These are phyloP conservation scores for Saposhnikovia divaricata DNA, from an alignment of 129 eudicot species.

Conservation along the genomic window DNA sequence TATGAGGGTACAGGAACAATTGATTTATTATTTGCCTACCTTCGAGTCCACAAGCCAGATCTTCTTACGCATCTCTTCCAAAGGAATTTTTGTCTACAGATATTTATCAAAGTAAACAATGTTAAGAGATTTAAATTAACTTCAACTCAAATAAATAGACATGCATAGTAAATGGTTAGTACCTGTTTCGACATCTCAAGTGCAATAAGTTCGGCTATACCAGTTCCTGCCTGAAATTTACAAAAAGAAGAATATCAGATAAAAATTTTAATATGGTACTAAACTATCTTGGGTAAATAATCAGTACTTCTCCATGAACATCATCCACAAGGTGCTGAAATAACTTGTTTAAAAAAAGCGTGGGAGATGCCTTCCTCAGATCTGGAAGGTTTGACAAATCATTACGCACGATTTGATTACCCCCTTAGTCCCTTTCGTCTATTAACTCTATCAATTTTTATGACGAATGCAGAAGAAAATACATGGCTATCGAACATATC, in stretches of 20 bases:
- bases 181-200: slow-evolving; percentile 94
- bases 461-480: not conserved
- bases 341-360: not conserved
- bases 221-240: slow-evolving; percentile 76
- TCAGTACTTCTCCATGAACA: not conserved
- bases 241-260: slow-evolving; percentile 6
- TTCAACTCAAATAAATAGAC: not conserved
- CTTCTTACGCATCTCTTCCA: slow-evolving; percentile 85
- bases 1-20: not conserved
- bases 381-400: not conserved
- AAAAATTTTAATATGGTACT: not conserved
- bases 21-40: slow-evolving; percentile 31
- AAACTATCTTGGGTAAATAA: not conserved
- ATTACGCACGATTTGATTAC: not conserved
- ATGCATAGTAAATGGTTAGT: not conserved
- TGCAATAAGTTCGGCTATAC: slow-evolving; percentile 90
- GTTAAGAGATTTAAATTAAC: slow-evolving; percentile 12
- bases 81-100: slow-evolving; percentile 47
- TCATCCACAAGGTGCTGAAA: not conserved
- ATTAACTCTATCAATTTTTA: not conserved
- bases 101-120: not conserved
- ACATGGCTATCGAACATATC: not conserved
- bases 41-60: slow-evolving; percentile 94
- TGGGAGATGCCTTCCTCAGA: not conserved
- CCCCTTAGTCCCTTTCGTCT: not conserved